Evolutionary conservation across 352 stramenopile genomes (phyloP), one percentile per base, ranked within the genome.

Genomic region (Globisporangium nagaii): DNA sequence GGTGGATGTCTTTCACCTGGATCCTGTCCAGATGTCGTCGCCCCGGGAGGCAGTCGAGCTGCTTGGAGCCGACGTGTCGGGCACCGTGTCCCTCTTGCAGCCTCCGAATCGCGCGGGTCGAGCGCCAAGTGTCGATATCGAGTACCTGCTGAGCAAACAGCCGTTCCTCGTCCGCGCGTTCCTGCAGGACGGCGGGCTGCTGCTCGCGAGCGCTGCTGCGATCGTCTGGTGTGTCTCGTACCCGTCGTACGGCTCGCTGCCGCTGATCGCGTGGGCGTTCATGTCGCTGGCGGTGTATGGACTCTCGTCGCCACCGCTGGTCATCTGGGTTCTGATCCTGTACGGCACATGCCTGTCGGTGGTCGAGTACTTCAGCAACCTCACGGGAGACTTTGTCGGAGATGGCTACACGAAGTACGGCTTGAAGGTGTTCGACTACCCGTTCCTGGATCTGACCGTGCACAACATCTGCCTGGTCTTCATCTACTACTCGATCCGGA

Each of bases 181-280:
- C 53, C 58, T 87, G 1, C 64, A 75, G 11, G 82, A 92, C 32
- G 82, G 82, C 37, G 79, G 82, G 1, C 62, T 86, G 19, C 47
- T 95, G 17, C 56, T 90, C 2, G 80, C 75, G 15, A 86, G 80
- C 54, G 75, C 69, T 36, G 80, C 71, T 17, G 75, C 78, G 1
- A 88, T 88, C 37, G 66, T 78, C 12, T 90, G 80, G 80, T 86
- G 78, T 53, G 80, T 90, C 1, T 90, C 80, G 32, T 95, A 95
- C 43, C 84, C 84, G 41, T 93, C 84, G 32, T 95, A 95, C 42
- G 56, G 69, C 22, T 90, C 73, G 19, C 62, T 82, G 5, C 69
- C 73, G 10, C 73, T 93, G 44, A 74, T 88, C 44, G 80, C 55
- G 2, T 71, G 79, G 56, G 82, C 75, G 4, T 85, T 90, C 39